Base-by-base conservation (phyloP, 2,329 filamentous ascomycete genomes). In the Aspergillus pseudotamarii region DNA sequence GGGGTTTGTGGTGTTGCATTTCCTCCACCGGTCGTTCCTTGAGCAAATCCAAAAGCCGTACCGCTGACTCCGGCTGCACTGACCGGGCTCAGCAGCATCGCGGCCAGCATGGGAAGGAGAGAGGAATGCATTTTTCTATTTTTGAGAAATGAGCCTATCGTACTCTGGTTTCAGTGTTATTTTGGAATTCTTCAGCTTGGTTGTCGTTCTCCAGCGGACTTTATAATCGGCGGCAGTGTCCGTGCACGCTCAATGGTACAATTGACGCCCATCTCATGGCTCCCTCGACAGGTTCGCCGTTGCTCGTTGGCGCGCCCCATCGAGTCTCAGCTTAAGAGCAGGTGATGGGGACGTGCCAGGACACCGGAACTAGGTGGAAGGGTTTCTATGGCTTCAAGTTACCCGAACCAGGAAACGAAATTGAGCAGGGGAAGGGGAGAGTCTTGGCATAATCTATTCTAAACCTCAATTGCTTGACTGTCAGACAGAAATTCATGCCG, bases 21-120 rank as follows among this genome's bases (percentile, higher is more conserved):
- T 30, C 57, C 57, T 19, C 57, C 57, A 28, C 57, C 57, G 11
- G 57, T 59, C 11, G 57, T 59, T n/a, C 45, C 57, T 26, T 46
- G 32, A 28, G 45, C 57, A 16, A 59, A 59, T 16, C 57, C 57
- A 26, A 51, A 59, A 28, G 57, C 43, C 10, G 45, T 19, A 16
- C 57, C 57, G 6, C 19, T 59, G 46, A 59, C 57, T 28, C 51
- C 51, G 21, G 51, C 51, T 26, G 51, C 51, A 12, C 23, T 38
- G 21, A 55, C 51, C 2, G 51, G 51, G n/a, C 51, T 55, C 32
- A 55, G 32, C 51, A 55, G 51, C 32, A 38, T 19, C 11, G 51
- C 32, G 16, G 51, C 51, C 12, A 55, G 32, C n/a, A 55, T 23
- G 6, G 51, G 21, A 23, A 55, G 30, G 9, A 55, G 6, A 19